Conservation (phyloP, 2,329 filamentous ascomycete species). For the Neophaeococcomyces aloes region DNA sequence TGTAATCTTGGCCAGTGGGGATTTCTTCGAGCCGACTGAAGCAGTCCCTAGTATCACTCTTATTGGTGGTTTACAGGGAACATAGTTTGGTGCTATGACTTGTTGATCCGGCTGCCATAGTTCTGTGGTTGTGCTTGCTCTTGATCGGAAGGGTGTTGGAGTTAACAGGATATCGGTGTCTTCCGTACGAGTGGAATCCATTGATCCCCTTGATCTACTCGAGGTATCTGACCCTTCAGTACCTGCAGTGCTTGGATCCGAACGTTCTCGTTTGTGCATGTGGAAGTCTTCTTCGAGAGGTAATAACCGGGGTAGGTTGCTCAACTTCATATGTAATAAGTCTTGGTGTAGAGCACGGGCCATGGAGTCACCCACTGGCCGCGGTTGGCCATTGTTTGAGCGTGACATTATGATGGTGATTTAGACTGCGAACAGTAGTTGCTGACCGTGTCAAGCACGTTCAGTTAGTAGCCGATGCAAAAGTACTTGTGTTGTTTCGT, state of each 20-base stretch:
- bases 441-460: not conserved
- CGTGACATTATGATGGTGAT: constrained; percentile 5
- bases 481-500: too few relatives aligned
- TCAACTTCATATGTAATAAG: constrained; percentile 4
- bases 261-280: constrained; percentile 5
- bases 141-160: constrained; percentile 19
- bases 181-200: constrained; percentile 20
- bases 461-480: too few relatives aligned
- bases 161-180: constrained; percentile 17
- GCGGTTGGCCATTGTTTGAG: constrained; percentile 7
- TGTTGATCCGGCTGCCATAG: constrained; percentile 9
- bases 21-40: constrained; percentile 21
- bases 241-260: constrained; percentile 7
- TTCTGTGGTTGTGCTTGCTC: constrained; percentile 19
- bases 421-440: not conserved
- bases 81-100: constrained; percentile 7
- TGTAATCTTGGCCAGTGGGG: constrained; percentile 23
- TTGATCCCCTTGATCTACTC: constrained; percentile 12
- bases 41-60: constrained; percentile 23
- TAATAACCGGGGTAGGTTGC: constrained; percentile 2
- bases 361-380: constrained; percentile 3
- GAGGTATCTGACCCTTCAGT: constrained; percentile 18
- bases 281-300: not conserved
- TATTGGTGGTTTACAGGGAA: constrained; percentile 20
- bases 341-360: not conserved